Evolutionary conservation across 106 monocot genomes (phyloP).

Genomic region (Phalaenopsis equestris): DNA sequence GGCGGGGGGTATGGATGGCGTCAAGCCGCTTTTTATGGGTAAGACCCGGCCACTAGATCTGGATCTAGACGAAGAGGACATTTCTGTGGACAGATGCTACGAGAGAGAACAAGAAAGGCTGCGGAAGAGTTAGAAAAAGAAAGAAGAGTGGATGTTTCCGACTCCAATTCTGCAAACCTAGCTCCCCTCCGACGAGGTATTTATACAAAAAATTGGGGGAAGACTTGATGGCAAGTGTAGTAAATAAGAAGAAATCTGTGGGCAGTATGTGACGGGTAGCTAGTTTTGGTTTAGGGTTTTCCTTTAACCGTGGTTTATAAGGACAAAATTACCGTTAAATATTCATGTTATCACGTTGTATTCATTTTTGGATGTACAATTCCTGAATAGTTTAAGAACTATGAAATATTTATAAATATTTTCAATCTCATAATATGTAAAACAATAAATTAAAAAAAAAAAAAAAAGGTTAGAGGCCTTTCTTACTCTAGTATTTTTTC

Average conservation of each 20-base stretch:
- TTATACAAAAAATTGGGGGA: neutral
- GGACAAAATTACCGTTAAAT: no score
- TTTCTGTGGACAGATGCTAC: neutral
- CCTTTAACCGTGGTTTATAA: no score
- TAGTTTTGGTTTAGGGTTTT: no score
- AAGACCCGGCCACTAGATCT: neutral
- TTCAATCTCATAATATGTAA: no score
- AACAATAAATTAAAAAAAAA: no score
- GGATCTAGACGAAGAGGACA: neutral
- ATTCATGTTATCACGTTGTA: no score
- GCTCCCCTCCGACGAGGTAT: constrained; percentile 6
- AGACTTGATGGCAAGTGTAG: neutral
- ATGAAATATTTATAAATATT: no score
- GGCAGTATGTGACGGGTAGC: neutral
- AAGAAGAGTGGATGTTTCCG: neutral
- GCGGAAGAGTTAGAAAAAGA: neutral
- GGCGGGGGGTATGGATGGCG: constrained; percentile 26
- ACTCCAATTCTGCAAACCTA: constrained; percentile 8
- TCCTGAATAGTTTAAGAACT: no score
- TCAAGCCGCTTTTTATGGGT: neutral
- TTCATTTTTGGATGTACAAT: no score
- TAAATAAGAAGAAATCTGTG: neutral
- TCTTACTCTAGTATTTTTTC: no score
- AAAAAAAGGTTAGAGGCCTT: no score
- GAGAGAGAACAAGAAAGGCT: neutral